These are phyloP conservation scores for Pseudopyricularia cyperi DNA, from an alignment of 2,329 filamentous ascomycete species.

Conservation along the genomic window DNA sequence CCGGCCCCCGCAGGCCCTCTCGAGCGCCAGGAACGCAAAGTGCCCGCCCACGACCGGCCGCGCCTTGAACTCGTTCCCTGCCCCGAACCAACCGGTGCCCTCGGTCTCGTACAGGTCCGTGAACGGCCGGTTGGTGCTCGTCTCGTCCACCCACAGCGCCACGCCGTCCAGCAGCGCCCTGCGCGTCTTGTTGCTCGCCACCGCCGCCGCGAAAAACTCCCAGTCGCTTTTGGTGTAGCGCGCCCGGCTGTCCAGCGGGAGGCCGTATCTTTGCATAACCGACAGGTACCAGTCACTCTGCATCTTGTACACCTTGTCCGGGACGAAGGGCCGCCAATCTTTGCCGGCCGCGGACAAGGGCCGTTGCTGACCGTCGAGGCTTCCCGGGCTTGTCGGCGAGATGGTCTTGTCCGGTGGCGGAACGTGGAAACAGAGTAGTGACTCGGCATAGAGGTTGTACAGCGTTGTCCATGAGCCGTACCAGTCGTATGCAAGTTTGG, in stretches of 20 bases:
- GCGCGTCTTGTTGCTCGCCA: conserved; percentile 55
- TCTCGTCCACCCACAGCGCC: conserved; percentile 75
- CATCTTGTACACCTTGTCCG: conserved; percentile 60
- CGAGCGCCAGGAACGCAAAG: conserved; percentile 73
- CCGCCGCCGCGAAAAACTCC: conserved; percentile 79
- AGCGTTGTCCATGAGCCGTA: conserved; percentile 67
- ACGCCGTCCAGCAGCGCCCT: conserved; percentile 61
- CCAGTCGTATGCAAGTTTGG: conserved; percentile 65
- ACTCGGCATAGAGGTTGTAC: conserved; percentile 62
- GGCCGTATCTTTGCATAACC: conserved; percentile 68
- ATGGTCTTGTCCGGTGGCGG: neutral
- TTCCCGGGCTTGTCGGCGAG: neutral
- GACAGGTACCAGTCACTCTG: conserved; percentile 72
- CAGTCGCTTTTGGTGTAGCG: conserved; percentile 83
- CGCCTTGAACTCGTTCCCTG: conserved; percentile 64
- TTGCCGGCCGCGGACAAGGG: conserved; percentile 7
- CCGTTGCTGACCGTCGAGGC: neutral
- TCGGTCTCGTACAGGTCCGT: conserved; percentile 78
- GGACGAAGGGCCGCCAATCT: conserved; percentile 45
- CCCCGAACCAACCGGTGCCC: conserved; percentile 55
- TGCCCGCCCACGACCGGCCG: conserved; percentile 75
- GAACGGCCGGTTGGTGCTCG: conserved; percentile 58
- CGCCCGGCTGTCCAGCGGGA: conserved; percentile 72
- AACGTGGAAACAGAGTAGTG: conserved; percentile 20
- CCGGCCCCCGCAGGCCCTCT: conserved; percentile 62